Evolutionary conservation across 768 basidiomycete species (phyloP), one percentile per base, ranked within the genome.

Genomic region (Panus rudis): DNA sequence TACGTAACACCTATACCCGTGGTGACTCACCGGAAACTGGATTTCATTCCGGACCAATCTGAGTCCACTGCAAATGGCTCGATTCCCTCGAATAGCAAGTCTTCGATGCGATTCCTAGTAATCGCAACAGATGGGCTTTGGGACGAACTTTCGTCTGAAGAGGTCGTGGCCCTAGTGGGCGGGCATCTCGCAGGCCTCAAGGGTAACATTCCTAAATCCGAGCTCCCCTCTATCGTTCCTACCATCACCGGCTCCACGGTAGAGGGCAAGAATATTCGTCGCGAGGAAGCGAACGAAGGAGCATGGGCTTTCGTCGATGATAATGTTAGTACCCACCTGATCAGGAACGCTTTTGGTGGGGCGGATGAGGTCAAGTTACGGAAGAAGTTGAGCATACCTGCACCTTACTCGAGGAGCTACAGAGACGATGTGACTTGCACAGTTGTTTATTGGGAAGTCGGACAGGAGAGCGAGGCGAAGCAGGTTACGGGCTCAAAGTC

Each of bases 281-380:
- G 51, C 37, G 60, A 62, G 41, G 53, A 49, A 19, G 53, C 53
- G 8, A 58, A 49, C 30, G 56, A 70, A 17, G 78, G 78, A 12
- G 68, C 71, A 8, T 92, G 89, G 89, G 72, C 76, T 6, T 94
- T 93, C 52, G 74, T 70, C 37, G 88, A 92, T 54, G 79, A 81
- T 14, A 86, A 91, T 52, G 56, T 87, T 43, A 75, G 83, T 47
- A 78, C 84, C 28, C 92, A 93, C 62, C 66, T 94, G 14, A 89
- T 93, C 45, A 73, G 91, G 48, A 94, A 94, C 56, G 88, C 91
- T n/a, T 79, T 92, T 46, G 89, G 89, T n/a, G 90, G 92, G 23
- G 85, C 76, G 2, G 76, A 92, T 55, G 69, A 74, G 42, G 56
- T 45, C 37, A 62, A 63, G 39, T 68, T 93, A 46, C 72, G 79